Percentiles rank a stretch among this genome's conserved stretches.
phyloP scores from a whole-genome alignment of 371 early-diverging fungal species.

The Sanchytrium tribonematis region DNA sequence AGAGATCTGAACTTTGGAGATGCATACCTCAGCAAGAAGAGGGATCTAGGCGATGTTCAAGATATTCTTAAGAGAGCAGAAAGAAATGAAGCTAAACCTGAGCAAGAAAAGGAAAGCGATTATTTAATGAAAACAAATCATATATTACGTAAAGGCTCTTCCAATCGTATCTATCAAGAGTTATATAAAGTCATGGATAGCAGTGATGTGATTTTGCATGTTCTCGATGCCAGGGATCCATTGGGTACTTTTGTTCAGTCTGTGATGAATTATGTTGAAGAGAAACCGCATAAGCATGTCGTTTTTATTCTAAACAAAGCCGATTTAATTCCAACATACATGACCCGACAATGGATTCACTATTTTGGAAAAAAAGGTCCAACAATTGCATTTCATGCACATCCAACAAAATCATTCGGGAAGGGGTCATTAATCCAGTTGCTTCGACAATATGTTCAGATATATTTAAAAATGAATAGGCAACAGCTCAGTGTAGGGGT shows the following conservation, averaged over 20 bases:
- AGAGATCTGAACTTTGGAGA: not conserved
- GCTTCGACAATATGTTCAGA: constrained; percentile 74
- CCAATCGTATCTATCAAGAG: constrained; percentile 96
- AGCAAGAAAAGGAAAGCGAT: constrained; percentile 36
- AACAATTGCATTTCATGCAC: constrained; percentile 93
- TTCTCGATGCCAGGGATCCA: constrained; percentile 96
- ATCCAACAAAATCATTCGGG: constrained; percentile 89
- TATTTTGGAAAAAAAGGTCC: constrained; percentile 68
- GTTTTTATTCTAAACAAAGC: constrained; percentile 98
- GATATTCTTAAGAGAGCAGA: constrained; percentile 4
- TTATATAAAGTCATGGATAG: constrained; percentile 93
- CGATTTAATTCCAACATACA: constrained; percentile 96
- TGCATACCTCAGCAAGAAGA: constrained; percentile 20
- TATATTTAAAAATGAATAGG: constrained; percentile 87
- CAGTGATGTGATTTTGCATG: constrained; percentile 91
- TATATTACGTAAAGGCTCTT: constrained; percentile 76
- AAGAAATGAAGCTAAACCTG: constrained; percentile 8
- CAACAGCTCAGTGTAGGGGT: constrained; percentile 92
- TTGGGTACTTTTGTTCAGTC: constrained; percentile 77
- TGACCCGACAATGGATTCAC: constrained; percentile 87
- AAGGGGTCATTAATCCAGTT: constrained; percentile 90
- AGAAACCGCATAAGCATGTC: constrained; percentile 87
- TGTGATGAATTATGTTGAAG: constrained; percentile 69
- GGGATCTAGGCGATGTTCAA: constrained; percentile 39
- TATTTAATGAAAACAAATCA: constrained; percentile 47